Evolutionary conservation across 2,329 filamentous ascomycete genomes (phyloP), one percentile per base, ranked within the genome.

Genomic region (Nothopassalora personata): DNA sequence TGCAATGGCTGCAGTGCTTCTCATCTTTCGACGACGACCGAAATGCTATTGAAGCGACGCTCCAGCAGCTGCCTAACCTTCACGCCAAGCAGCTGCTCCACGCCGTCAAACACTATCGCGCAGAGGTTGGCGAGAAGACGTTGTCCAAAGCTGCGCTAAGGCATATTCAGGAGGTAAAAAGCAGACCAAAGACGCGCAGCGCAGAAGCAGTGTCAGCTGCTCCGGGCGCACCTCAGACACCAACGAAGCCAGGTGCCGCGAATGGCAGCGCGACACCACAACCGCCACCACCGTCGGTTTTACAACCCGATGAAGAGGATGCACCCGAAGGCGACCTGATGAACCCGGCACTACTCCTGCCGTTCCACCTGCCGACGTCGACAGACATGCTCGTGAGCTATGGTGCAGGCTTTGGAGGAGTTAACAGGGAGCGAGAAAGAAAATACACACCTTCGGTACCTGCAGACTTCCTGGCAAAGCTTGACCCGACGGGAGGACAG

Each of bases 1-100:
- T 99, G 5, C 94, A 99, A 74, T 99, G 94, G 94, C 80, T 99
- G 36, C 94, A 99, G 73, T 97, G 92, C 74, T 97, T 97, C 75
- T 97, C 94, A 1, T 96, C 91, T 0, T 82, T 97, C 4, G 91
- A 86, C 5, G 91, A 97, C 70, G 92, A 97, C 70, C 79, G 94
- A 39, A 91, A 96, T 70, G 90, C 91, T 2, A 81, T 99, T 15
- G 86, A 96, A 31, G 90, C 86, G 15, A 99, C 94, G 0, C 77
- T 97, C 23, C 88, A 96, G 70, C 94, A 97, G 73, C 81, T 99
- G 45, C 91, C 91, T 64, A 83, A 87, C 45, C 79, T 99, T 51
- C 91, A 86, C 28, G 89, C 91, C 0, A 89, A 91, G 70, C 94
- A 99, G 72, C 81, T 99, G 46, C 86, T 97, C 43, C 94, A 97